phyloP scores from a whole-genome alignment of 2,329 filamentous ascomycete species.

The Atkinsonella hypoxylon region DNA sequence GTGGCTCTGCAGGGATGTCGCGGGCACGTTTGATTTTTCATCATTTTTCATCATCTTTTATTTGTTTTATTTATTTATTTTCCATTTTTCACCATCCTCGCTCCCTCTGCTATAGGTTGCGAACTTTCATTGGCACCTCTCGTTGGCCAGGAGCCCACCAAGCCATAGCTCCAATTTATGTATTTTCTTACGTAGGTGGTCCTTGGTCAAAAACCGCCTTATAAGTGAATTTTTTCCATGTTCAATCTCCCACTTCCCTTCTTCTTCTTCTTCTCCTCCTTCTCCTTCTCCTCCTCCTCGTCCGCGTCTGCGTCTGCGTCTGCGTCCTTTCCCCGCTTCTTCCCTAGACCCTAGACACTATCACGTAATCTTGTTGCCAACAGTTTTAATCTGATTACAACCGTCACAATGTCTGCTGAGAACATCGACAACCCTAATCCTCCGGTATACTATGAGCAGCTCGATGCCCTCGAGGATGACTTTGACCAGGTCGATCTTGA shows the following conservation, averaged over 20 bases:
- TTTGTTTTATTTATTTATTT: too few relatives aligned
- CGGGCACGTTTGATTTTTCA: background rate
- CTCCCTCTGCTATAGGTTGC: background rate
- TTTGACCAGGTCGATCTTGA: conserved; percentile 76
- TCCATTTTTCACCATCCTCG: too few relatives aligned
- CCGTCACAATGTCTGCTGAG: conserved; percentile 22
- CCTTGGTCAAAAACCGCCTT: background rate
- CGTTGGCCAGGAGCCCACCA: conserved; percentile 2
- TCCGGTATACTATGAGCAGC: conserved; percentile 57
- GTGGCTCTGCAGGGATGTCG: background rate
- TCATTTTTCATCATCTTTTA: too few relatives aligned
- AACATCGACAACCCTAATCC: conserved; percentile 27
- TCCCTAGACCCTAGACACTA: background rate
- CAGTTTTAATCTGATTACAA: conserved; percentile 6
- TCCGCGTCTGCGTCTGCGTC: background rate
- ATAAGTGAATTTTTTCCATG: background rate
- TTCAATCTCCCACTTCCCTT: background rate
- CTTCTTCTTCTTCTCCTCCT: background rate
- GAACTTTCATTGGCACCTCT: background rate
- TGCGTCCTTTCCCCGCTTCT: background rate
- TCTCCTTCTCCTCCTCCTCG: background rate
- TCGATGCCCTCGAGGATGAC: conserved; percentile 68
- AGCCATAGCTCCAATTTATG: conserved; percentile 1
- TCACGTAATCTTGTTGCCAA: conserved; percentile 4
- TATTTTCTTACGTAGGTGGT: background rate